Percentiles rank a stretch among this genome's conserved stretches.
Evolutionary conservation across 176 grass and related monocot species (phyloP).

Genomic region (Carex myosuroides): DNA sequence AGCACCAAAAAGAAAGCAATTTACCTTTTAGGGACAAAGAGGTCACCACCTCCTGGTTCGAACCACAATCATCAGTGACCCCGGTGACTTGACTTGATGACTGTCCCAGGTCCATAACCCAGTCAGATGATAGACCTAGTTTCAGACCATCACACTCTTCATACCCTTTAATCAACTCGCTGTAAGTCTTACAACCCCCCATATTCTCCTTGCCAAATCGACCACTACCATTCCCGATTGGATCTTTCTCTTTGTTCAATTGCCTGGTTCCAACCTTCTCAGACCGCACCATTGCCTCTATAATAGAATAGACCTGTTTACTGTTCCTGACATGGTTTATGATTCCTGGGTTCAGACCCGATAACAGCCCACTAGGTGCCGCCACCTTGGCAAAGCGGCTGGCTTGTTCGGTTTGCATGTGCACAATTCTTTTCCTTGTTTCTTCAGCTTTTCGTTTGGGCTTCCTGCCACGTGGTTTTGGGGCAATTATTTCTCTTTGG

Average conservation of each 20-base stretch:
- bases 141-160: slow-evolving; percentile 34
- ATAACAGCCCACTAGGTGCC: slow-evolving; percentile 89
- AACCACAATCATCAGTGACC: slow-evolving; percentile 36
- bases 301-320: slow-evolving; percentile 96
- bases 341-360: slow-evolving; percentile 91
- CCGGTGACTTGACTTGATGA: slow-evolving; percentile 19
- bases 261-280: slow-evolving; percentile 50
- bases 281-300: slow-evolving; percentile 76
- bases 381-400: slow-evolving; percentile 61
- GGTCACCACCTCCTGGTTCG: slow-evolving; percentile 52
- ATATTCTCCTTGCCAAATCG: background rate
- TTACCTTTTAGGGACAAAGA: slow-evolving; percentile 75
- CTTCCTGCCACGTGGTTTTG: slow-evolving; percentile 45
- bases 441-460: slow-evolving; percentile 58
- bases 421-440: slow-evolving; percentile 30
- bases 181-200: background rate
- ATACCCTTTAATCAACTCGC: slow-evolving; percentile 14
- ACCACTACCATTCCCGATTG: background rate
- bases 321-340: slow-evolving; percentile 99
- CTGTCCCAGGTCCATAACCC: slow-evolving; percentile 39
- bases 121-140: slow-evolving; percentile 55
- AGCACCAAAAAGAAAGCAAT: background rate
- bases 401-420: slow-evolving; percentile 43
- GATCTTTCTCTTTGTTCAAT: background rate
- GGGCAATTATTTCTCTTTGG: slow-evolving; percentile 38